Base-by-base conservation (phyloP, 495 filamentous ascomycete species). In the Penicillium odoratum region DNA sequence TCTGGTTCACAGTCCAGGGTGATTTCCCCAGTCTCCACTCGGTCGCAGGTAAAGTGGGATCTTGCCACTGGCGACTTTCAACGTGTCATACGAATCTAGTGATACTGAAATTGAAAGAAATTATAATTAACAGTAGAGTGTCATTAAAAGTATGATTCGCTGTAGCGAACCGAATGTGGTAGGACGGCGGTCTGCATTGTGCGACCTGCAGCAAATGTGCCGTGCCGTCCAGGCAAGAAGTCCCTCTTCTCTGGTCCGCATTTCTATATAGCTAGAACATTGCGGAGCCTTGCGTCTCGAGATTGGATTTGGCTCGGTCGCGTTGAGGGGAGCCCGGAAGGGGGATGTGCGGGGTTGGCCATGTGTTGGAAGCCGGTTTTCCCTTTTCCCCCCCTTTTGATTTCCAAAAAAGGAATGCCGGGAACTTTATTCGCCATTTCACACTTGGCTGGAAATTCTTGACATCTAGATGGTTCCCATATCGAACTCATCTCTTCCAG, bases 1-100 rank as follows among this genome's bases (percentile, higher is more conserved):
- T 67, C 66, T 62, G 66, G 66, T 67, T 69, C 56, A 30, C 58
- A 46, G 45, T 48, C 61, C 56, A 56, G 52, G 40, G 6, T 59
- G 44, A 61, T 64, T 59, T 61, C 57, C 55, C 51, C 51, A 18
- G 33, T 30, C 38, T 43, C 38, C 31, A 51, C 48, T 54, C 53
- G 21, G 66, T 69, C 61, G 64, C 66, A 58, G 42, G 9, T 69
- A 58, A 25, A 69, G 60, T 66, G 48, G 11, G 30, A 30, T 43
- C 55, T 65, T 58, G 66, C 61, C 63, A 63, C 60, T 45, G 34
- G 28, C 34, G 33, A 31, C 44, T 33, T 16, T n/a, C 46, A 53
- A 49, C 36, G 49, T 55, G 54, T 61, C 56, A 48, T 21, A 21
- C 21, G 21, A 21, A 21, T 55, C n/a, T 59, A 18, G 42, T 2